phyloP scores from a whole-genome alignment of 805 yeast species.

The Candida namnaoensis region DNA sequence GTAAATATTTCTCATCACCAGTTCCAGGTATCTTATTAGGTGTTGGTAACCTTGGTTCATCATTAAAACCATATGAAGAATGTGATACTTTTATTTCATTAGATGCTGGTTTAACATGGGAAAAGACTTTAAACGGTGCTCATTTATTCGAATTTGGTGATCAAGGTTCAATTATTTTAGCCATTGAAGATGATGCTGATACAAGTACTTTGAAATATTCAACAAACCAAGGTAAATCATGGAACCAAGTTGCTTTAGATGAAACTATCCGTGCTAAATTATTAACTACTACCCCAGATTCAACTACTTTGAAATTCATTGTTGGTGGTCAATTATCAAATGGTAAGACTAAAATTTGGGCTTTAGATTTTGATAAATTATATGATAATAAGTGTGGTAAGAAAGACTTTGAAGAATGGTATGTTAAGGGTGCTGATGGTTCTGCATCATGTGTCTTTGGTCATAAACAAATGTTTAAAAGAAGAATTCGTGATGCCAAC shows the following conservation, averaged over 20 bases:
- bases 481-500: slow-evolving; percentile 57
- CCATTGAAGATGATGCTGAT: slow-evolving; percentile 36
- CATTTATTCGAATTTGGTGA: slow-evolving; percentile 60
- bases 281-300: slow-evolving; percentile 57
- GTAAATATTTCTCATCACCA: slow-evolving; percentile 26
- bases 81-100: slow-evolving; percentile 54
- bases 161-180: slow-evolving; percentile 64
- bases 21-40: slow-evolving; percentile 38
- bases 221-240: slow-evolving; percentile 64
- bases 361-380: slow-evolving; percentile 49
- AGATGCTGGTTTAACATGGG: slow-evolving; percentile 78
- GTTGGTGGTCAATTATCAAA: slow-evolving; percentile 31
- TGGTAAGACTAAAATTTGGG: slow-evolving; percentile 15
- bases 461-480: slow-evolving; percentile 47
- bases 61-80: slow-evolving; percentile 14
- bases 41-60: slow-evolving; percentile 28
- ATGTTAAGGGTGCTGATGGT: slow-evolving; percentile 30
- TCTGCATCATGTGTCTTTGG: slow-evolving; percentile 55
- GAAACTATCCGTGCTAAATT: slow-evolving; percentile 28
- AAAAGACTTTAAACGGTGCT: slow-evolving; percentile 40
- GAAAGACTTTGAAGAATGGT: slow-evolving; percentile 58
- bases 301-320: slow-evolving; percentile 54
- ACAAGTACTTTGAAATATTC: slow-evolving; percentile 40
- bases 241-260: slow-evolving; percentile 46
- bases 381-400: slow-evolving; percentile 31